These are phyloP conservation scores for Aphanomyces euteiches DNA, from an alignment of 352 stramenopile genomes.

Conservation along the genomic window DNA sequence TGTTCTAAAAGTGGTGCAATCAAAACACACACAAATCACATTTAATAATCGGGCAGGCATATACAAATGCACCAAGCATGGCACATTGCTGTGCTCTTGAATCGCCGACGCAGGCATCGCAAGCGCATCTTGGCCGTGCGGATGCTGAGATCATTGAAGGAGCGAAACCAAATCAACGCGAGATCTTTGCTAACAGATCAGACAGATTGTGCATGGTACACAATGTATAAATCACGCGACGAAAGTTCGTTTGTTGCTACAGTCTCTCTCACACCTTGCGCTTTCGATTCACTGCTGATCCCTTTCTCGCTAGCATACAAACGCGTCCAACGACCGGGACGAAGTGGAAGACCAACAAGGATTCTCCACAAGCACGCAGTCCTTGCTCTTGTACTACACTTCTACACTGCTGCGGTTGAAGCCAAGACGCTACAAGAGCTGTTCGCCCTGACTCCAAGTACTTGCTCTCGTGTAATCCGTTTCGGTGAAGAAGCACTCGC, in stretches of 20 bases:
- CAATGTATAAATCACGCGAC: not conserved
- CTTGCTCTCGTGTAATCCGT: constrained; percentile 6
- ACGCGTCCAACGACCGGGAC: not conserved
- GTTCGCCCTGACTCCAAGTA: constrained; percentile 27
- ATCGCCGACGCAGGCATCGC: too few species aligned
- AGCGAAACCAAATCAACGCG: not conserved
- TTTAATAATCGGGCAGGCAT: too few species aligned
- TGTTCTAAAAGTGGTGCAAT: too few species aligned
- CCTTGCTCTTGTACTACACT: constrained; percentile 6
- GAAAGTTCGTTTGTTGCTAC: not conserved
- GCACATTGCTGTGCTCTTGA: too few species aligned
- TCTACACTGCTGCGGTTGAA: constrained; percentile 24
- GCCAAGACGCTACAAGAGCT: constrained; percentile 28
- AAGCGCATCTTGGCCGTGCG: too few species aligned
- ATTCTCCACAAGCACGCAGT: not conserved
- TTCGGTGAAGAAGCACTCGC: not conserved
- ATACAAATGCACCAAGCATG: too few species aligned
- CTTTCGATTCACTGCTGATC: not conserved
- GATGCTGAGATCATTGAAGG: too few species aligned
- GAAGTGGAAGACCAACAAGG: not conserved
- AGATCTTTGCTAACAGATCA: not conserved
- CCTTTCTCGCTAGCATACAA: not conserved
- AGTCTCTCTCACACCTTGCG: not conserved
- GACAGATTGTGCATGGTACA: not conserved
- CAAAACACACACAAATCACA: too few species aligned